Percentiles rank a stretch among this genome's conserved stretches.
phyloP scores from a whole-genome alignment of 768 basidiomycete species.

The Aureoboletus auriporus region DNA sequence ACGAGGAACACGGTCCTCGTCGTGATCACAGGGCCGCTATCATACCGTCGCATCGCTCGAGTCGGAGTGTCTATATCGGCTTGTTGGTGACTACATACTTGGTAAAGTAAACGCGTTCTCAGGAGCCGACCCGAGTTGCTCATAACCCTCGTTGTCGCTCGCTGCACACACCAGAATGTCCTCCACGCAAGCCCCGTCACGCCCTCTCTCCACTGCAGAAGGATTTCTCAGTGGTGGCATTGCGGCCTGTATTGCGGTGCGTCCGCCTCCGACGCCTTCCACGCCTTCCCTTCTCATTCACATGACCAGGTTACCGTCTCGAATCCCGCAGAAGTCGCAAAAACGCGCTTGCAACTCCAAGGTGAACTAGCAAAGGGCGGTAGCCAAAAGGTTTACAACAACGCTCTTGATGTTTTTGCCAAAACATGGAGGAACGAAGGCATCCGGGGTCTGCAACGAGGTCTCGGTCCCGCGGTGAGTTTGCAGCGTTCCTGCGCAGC shows the following conservation, averaged over 20 bases:
- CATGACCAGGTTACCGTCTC: conserved; percentile 68
- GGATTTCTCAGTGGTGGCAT: conserved; percentile 87
- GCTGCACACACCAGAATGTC: conserved; percentile 12
- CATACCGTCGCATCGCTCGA: conserved; percentile 8
- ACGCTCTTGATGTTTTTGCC: conserved; percentile 77
- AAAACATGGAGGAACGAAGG: conserved; percentile 93
- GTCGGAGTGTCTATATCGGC: not conserved
- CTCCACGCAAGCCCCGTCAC: conserved; percentile 8
- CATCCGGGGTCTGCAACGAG: conserved; percentile 87
- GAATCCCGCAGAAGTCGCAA: conserved; percentile 73
- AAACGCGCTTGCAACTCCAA: conserved; percentile 94
- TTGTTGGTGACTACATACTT: too few relatives aligned
- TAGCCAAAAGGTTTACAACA: conserved; percentile 76
- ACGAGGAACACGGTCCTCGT: conserved; percentile 53
- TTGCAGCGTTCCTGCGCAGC: not conserved
- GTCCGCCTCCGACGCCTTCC: conserved; percentile 4
- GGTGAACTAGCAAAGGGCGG: conserved; percentile 85
- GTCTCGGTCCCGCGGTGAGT: conserved; percentile 82
- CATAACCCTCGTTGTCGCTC: conserved; percentile 3
- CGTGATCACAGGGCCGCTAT: conserved; percentile 41
- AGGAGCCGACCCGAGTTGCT: too few relatives aligned
- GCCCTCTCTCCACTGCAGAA: conserved; percentile 62
- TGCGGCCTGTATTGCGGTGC: conserved; percentile 87
- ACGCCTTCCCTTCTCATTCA: conserved; percentile 3
- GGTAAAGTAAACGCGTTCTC: too few relatives aligned